Conservation (phyloP, 352 stramenopile genomes). For the Phytophthora pini region DNA sequence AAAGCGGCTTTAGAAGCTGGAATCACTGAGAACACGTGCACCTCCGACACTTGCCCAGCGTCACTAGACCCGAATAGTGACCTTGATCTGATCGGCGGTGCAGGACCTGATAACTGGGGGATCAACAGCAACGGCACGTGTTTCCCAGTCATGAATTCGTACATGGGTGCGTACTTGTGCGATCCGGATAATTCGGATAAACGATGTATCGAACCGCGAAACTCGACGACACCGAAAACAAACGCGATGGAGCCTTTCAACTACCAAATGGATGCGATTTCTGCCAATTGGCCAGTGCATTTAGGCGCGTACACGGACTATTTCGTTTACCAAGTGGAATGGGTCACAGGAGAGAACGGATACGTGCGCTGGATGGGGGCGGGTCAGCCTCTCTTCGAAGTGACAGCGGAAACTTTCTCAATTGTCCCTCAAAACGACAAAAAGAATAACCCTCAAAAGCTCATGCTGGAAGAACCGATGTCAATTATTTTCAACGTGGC, state of each 20-base stretch:
- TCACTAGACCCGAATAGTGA: conserved; percentile 51
- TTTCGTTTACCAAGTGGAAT: conserved; percentile 75
- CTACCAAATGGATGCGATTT: conserved; percentile 88
- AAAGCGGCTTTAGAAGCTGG: conserved; percentile 34
- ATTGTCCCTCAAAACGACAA: conserved; percentile 50
- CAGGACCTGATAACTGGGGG: conserved; percentile 49
- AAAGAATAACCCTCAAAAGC: conserved; percentile 57
- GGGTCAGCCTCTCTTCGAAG: conserved; percentile 62
- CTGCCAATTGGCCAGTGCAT: conserved; percentile 73
- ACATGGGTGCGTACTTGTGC: conserved; percentile 68
- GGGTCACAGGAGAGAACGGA: conserved; percentile 67
- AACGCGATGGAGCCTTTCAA: conserved; percentile 67
- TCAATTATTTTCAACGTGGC: conserved; percentile 69
- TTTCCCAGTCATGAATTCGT: conserved; percentile 65
- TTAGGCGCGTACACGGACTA: conserved; percentile 65
- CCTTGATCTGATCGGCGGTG: conserved; percentile 43
- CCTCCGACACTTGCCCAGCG: conserved; percentile 39
- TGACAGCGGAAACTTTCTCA: conserved; percentile 53
- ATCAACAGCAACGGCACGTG: conserved; percentile 76
- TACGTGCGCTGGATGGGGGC: conserved; percentile 74
- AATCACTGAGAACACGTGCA: conserved; percentile 50
- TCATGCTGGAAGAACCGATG: conserved; percentile 57
- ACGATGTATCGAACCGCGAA: conserved; percentile 42
- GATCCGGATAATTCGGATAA: conserved; percentile 53
- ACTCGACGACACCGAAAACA: conserved; percentile 34